Base-by-base conservation (phyloP, 495 filamentous ascomycete species). In the Xylaria cubensis region DNA sequence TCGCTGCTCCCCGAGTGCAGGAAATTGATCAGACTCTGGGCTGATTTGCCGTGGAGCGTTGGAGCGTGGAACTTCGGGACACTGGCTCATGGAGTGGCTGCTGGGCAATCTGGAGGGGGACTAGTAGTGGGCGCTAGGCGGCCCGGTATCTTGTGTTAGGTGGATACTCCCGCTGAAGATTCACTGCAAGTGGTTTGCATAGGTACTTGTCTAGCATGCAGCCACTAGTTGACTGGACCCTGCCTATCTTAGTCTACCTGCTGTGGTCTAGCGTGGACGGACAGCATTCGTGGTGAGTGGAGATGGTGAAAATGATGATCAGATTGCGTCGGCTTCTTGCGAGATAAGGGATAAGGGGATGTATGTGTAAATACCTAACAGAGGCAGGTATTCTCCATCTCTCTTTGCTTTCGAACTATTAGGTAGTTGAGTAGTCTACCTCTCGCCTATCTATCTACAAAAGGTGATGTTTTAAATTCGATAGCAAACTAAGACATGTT, bases 21-120 rank as follows among this genome's bases (percentile, higher is more conserved):
- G 69, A 71, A 62, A 71, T 66, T 48, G 53, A 61, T 44, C 42
- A 24, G 19, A 64, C 55, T 63, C 67, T 69, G 67, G 67, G 67
- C 67, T 69, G 67, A 69, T 69, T 69, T 69, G 67, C 39, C 17
- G 26, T 55, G 21, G 13, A 48, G 55, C 36, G 13, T 46, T 55
- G 21, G 13, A 48, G 55, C 36, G 13, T 46, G 56, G 67, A 34
- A 61, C 58, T 61, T n/a, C 36, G 39, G 58, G 32, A 39, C 10
- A 56, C 24, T 21, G 67, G 42, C 55, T 59, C 32, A 48, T 69
- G 39, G 36, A 51, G 5, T 32, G 64, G 19, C n/a, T 41, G 65
- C 12, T 41, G 32, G 8, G 32, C 46, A 55, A 24, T 67, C 48
- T 17, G 65, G 44, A 48, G 63, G 42, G 42, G 64, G 64, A 4